phyloP scores from a whole-genome alignment of 805 yeast genomes.

The Vanderwaltozyma polyspora region DNA sequence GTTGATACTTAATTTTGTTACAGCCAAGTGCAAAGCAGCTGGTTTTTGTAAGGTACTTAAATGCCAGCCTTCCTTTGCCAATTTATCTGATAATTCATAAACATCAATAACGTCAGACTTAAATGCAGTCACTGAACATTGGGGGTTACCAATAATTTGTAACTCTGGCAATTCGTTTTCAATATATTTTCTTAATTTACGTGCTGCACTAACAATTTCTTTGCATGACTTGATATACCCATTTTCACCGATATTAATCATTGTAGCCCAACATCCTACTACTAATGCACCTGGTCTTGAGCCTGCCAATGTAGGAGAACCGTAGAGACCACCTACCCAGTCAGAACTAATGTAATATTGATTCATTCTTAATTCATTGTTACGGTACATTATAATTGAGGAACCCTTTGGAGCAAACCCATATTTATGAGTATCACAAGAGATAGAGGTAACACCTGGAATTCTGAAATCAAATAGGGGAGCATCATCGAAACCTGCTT shows the following conservation, averaged over 20 bases:
- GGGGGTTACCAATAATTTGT: constrained; percentile 74
- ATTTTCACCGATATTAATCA: constrained; percentile 69
- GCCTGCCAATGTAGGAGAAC: constrained; percentile 94
- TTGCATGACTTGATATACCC: constrained; percentile 64
- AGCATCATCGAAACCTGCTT: constrained; percentile 38
- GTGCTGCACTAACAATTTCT: constrained; percentile 57
- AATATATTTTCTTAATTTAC: constrained; percentile 40
- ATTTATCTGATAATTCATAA: constrained; percentile 65
- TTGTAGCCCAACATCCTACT: constrained; percentile 98
- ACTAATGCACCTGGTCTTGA: constrained; percentile 93
- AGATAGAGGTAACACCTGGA: constrained; percentile 90
- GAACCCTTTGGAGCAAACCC: constrained; percentile 98
- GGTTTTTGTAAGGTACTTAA: constrained; percentile 79
- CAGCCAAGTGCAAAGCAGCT: constrained; percentile 82
- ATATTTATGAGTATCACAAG: constrained; percentile 98
- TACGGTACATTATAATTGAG: constrained; percentile 81
- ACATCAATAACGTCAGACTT: constrained; percentile 51
- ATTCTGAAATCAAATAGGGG: constrained; percentile 70
- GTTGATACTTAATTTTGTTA: constrained; percentile 58
- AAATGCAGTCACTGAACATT: constrained; percentile 73
- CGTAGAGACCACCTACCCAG: constrained; percentile 94
- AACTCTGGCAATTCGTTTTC: constrained; percentile 43
- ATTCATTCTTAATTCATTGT: constrained; percentile 50
- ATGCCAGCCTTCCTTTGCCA: constrained; percentile 65
- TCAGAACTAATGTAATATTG: constrained; percentile 77